These are phyloP conservation scores for Fusarium caatingaense DNA, from an alignment of 2,329 filamentous ascomycete species.

Conservation along the genomic window DNA sequence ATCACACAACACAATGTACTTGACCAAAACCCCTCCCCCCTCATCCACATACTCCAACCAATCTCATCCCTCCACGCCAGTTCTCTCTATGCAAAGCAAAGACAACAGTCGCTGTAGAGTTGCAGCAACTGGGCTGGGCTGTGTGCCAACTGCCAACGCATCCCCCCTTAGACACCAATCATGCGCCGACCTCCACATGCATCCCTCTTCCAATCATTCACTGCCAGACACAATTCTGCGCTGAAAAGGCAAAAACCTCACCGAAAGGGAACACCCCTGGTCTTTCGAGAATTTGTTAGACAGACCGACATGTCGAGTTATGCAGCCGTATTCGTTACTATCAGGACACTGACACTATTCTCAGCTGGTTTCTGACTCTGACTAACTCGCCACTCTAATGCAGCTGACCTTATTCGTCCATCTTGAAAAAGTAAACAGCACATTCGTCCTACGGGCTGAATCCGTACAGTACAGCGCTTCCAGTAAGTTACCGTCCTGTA, in stretches of 20 bases:
- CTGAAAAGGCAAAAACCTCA: slow-evolving; percentile 18
- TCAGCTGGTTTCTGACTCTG: slow-evolving; percentile 24
- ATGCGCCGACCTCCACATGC: slow-evolving; percentile 42
- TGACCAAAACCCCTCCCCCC: slow-evolving; percentile 12
- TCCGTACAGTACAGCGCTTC: background rate
- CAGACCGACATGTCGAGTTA: slow-evolving; percentile 39
- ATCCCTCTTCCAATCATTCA: slow-evolving; percentile 39
- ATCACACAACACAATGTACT: slow-evolving; percentile 7
- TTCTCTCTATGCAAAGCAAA: slow-evolving; percentile 42
- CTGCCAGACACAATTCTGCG: slow-evolving; percentile 37
- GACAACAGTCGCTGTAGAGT: slow-evolving; percentile 39
- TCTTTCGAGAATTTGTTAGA: slow-evolving; percentile 33
- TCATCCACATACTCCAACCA: slow-evolving; percentile 31
- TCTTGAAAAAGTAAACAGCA: slow-evolving; percentile 9
- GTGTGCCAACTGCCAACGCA: slow-evolving; percentile 45
- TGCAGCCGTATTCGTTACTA: slow-evolving; percentile 28
- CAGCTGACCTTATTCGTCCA: slow-evolving; percentile 20
- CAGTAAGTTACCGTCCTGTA: background rate
- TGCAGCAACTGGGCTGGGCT: slow-evolving; percentile 28
- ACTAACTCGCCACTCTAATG: slow-evolving; percentile 26
- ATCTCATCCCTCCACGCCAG: slow-evolving; percentile 40
- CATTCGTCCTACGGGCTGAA: slow-evolving; percentile 21
- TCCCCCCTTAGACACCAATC: slow-evolving; percentile 46
- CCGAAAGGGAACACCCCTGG: slow-evolving; percentile 15
- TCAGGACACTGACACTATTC: slow-evolving; percentile 2